Evolutionary conservation across 805 yeast genomes (phyloP).

Genomic region (Yarrowia alimentaria): DNA sequence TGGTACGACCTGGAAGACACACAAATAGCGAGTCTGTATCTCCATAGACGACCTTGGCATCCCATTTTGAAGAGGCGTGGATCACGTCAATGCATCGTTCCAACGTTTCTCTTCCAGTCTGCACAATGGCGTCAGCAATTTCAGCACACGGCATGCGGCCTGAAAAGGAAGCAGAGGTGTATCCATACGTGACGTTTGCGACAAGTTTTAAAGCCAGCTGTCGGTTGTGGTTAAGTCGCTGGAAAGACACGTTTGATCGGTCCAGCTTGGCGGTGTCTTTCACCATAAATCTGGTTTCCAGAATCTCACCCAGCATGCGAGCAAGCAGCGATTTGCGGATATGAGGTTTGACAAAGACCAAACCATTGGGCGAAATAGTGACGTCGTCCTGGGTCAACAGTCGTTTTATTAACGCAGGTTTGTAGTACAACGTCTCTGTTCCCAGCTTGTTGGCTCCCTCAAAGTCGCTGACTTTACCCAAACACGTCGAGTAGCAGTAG

Average conservation of each 20-base stretch:
- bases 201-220: constrained; percentile 85
- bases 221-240: constrained; percentile 63
- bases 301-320: constrained; percentile 77
- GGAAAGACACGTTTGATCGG: constrained; percentile 36
- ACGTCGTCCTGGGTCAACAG: constrained; percentile 52
- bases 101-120: constrained; percentile 83
- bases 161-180: constrained; percentile 89
- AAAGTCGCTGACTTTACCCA: constrained; percentile 41
- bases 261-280: constrained; percentile 65
- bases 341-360: constrained; percentile 64
- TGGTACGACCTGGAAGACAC: constrained; percentile 78
- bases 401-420: constrained; percentile 53
- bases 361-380: constrained; percentile 81
- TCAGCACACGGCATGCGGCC: constrained; percentile 98
- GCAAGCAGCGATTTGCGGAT: constrained; percentile 73
- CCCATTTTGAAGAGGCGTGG: constrained; percentile 60
- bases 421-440: constrained; percentile 46
- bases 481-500: constrained; percentile 53
- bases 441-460: constrained; percentile 42
- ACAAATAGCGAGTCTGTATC: constrained; percentile 95
- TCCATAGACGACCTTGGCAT: constrained; percentile 93
- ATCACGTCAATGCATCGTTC: constrained; percentile 67
- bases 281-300: constrained; percentile 75
- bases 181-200: constrained; percentile 96
- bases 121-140: constrained; percentile 90